Percentiles rank a stretch among this genome's conserved stretches.
Conservation (phyloP, 805 yeast genomes). For the Lachancea sp. region DNA sequence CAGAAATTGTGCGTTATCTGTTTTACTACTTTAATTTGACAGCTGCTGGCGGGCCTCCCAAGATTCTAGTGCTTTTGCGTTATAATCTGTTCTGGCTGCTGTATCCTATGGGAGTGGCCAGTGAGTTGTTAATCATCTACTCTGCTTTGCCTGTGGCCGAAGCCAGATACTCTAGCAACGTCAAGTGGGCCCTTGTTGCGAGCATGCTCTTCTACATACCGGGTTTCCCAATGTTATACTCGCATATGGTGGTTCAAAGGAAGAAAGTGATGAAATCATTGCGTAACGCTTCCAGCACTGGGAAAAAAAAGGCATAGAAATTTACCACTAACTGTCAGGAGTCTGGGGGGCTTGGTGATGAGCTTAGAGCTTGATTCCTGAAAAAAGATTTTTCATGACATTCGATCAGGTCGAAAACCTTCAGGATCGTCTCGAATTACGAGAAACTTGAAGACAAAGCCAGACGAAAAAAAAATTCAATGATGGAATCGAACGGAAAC, state of each 20-base stretch:
- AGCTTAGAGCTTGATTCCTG: no score
- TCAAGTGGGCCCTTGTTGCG: slow-evolving; percentile 48
- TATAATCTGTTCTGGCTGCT: slow-evolving; percentile 76
- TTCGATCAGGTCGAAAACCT: no score
- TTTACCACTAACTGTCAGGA: no score
- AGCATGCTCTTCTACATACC: slow-evolving; percentile 70
- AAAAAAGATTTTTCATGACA: no score
- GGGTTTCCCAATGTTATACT: slow-evolving; percentile 76
- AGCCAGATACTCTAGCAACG: slow-evolving; percentile 41
- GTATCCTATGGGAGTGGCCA: slow-evolving; percentile 89
- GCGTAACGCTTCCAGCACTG: slow-evolving; percentile 9
- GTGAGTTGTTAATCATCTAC: slow-evolving; percentile 68
- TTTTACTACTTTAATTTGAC: slow-evolving; percentile 46
- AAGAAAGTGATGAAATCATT: slow-evolving; percentile 56
- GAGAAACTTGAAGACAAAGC: no score
- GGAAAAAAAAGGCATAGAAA: slow-evolving; percentile 3
- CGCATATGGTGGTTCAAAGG: slow-evolving; percentile 88
- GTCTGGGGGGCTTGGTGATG: no score
- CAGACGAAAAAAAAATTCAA: no score
- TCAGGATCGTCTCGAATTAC: no score
- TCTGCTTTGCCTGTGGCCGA: slow-evolving; percentile 68
- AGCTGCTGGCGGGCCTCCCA: slow-evolving; percentile 42
- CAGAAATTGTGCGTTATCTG: slow-evolving; percentile 87
- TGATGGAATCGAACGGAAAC: no score
- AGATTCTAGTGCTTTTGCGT: slow-evolving; percentile 64